A percentile compares a stretch with the other conserved stretches of the same genome.
phyloP scores from a whole-genome alignment of 2,329 filamentous ascomycete species.

The Nigrospora oryzae region DNA sequence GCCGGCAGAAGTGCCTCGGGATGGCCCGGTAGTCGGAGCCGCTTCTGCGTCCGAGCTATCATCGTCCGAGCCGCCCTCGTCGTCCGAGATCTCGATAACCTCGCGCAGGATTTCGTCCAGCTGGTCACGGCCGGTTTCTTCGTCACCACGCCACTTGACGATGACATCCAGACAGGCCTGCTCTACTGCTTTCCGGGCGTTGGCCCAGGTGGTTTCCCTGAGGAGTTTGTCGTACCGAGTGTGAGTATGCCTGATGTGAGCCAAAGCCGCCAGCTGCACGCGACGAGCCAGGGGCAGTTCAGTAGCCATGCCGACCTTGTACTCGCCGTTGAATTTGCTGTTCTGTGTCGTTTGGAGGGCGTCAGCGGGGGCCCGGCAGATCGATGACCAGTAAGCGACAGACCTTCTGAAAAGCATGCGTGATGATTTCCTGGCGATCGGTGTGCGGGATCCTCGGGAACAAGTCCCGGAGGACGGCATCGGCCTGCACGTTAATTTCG shows the following conservation, averaged over 20 bases:
- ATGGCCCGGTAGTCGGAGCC: slow-evolving; percentile 4
- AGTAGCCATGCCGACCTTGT: slow-evolving; percentile 47
- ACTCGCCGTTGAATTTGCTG: slow-evolving; percentile 39
- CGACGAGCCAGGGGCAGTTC: slow-evolving; percentile 50
- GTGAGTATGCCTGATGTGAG: slow-evolving; percentile 59
- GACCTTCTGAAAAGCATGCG: slow-evolving; percentile 56
- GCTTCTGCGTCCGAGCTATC: slow-evolving; percentile 15
- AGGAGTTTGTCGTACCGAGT: slow-evolving; percentile 57
- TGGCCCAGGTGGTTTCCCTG: slow-evolving; percentile 47
- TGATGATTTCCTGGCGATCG: slow-evolving; percentile 53
- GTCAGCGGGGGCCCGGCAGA: neutral
- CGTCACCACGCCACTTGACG: slow-evolving; percentile 65
- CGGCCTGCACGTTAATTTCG: slow-evolving; percentile 54
- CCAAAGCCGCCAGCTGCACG: slow-evolving; percentile 56
- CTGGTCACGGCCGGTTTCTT: slow-evolving; percentile 60
- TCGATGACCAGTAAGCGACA: slow-evolving; percentile 12
- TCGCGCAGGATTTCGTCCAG: slow-evolving; percentile 59
- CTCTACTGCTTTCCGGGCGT: slow-evolving; percentile 54
- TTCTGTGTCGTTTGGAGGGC: slow-evolving; percentile 27
- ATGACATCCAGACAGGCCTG: slow-evolving; percentile 53
- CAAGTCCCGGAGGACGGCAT: slow-evolving; percentile 52
- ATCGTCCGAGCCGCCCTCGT: slow-evolving; percentile 34
- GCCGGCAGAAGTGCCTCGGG: slow-evolving; percentile 6
- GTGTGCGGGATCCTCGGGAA: slow-evolving; percentile 59
- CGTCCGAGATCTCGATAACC: slow-evolving; percentile 58